These are phyloP conservation scores for Silene conica DNA, from an alignment of 148 eudicot species.

Conservation along the genomic window DNA sequence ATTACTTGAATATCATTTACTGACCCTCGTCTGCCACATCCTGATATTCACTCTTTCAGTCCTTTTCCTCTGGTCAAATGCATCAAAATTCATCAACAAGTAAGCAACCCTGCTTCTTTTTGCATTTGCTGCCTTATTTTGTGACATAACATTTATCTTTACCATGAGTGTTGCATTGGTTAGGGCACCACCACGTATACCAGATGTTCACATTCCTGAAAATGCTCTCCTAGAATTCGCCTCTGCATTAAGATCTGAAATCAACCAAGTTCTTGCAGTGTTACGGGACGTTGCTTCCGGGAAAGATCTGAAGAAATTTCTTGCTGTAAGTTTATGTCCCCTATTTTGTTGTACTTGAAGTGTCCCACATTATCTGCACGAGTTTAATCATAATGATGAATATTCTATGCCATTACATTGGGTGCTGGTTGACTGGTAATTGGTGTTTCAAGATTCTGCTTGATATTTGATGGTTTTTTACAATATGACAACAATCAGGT, in stretches of 20 bases:
- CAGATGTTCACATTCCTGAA: slow-evolving; percentile 59
- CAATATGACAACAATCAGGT: slow-evolving; percentile 34
- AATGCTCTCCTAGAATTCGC: slow-evolving; percentile 68
- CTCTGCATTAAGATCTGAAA: slow-evolving; percentile 58
- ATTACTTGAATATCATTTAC: slow-evolving; percentile 71
- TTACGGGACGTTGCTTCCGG: slow-evolving; percentile 79
- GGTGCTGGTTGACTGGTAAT: no score
- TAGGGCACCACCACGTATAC: slow-evolving; percentile 82
- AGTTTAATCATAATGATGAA: neutral
- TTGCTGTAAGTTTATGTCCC: slow-evolving; percentile 45
- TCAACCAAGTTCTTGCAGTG: slow-evolving; percentile 58
- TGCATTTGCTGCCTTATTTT: neutral
- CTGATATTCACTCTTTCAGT: slow-evolving; percentile 52
- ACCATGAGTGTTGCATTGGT: slow-evolving; percentile 13
- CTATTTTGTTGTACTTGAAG: no score
- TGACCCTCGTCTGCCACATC: slow-evolving; percentile 71
- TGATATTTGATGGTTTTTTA: no score
- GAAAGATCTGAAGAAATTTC: slow-evolving; percentile 77
- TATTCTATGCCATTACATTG: no score
- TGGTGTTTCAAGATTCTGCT: no score
- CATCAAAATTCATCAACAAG: slow-evolving; percentile 72
- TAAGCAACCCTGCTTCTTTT: slow-evolving; percentile 27
- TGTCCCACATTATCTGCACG: neutral
- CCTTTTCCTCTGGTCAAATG: slow-evolving; percentile 89
- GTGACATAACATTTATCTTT: slow-evolving; percentile 1